These are phyloP conservation scores for Phytophthora syringae DNA, from an alignment of 352 stramenopile genomes.

Conservation along the genomic window DNA sequence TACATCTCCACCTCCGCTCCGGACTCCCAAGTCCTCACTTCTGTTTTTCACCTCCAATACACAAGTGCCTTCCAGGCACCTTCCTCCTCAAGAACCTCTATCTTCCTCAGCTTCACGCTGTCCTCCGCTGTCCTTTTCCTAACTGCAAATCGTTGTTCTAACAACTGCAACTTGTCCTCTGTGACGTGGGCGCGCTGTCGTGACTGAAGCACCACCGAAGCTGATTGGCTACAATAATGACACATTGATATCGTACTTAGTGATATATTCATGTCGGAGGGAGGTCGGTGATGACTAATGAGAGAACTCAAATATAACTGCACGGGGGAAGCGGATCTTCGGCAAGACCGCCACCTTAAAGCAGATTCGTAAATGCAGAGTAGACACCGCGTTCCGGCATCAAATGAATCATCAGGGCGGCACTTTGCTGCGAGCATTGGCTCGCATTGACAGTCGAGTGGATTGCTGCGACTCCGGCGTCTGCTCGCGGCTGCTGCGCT, in stretches of 20 bases:
- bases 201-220: no score
- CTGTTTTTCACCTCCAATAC: no score
- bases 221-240: no score
- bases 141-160: no score
- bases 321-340: background rate
- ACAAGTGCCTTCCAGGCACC: no score
- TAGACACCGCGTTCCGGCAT: background rate
- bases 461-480: constrained; percentile 18
- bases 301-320: background rate
- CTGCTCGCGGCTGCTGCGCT: constrained; percentile 12
- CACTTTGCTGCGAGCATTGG: background rate
- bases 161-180: constrained; percentile 1
- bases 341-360: constrained; percentile 8
- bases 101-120: no score
- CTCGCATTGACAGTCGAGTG: background rate
- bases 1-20: no score
- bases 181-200: constrained; percentile 16
- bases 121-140: no score
- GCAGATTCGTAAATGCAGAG: constrained; percentile 3
- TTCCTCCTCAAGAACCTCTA: no score
- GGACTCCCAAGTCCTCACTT: no score
- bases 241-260: background rate
- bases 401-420: no score
- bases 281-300: background rate
- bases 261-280: no score